Percentiles rank a stretch among this genome's conserved stretches.
Conservation (phyloP, 2,329 filamentous ascomycete genomes). For the Aureobasidium namibiae region DNA sequence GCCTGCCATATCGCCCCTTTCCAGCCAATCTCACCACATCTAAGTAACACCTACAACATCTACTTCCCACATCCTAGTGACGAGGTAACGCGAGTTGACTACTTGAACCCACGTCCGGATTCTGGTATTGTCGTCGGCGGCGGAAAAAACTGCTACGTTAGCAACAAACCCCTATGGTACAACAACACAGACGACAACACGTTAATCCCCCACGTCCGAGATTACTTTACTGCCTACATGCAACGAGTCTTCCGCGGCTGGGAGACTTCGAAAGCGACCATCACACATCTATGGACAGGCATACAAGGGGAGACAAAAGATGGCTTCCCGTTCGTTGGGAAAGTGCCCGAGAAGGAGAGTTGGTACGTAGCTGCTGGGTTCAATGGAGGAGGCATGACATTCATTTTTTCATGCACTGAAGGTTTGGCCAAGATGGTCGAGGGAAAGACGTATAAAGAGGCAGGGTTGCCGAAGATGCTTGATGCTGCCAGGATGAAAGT, state of each 20-base stretch:
- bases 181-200: conserved; percentile 50
- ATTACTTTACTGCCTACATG: conserved; percentile 38
- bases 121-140: conserved; percentile 57
- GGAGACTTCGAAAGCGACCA: conserved; percentile 25
- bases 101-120: conserved; percentile 35
- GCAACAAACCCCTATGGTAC: conserved; percentile 40
- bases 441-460: conserved; percentile 23
- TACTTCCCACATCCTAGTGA: conserved; percentile 52
- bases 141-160: conserved; percentile 37
- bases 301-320: conserved; percentile 47
- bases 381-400: conserved; percentile 47
- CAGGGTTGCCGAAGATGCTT: conserved; percentile 49
- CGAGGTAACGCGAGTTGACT: conserved; percentile 22
- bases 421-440: conserved; percentile 49
- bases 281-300: conserved; percentile 32
- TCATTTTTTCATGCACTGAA: conserved; percentile 43
- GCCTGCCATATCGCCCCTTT: conserved; percentile 18
- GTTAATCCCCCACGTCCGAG: conserved; percentile 42
- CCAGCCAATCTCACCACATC: conserved; percentile 17
- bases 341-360: conserved; percentile 34
- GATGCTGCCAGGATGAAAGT: conserved; percentile 27
- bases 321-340: conserved; percentile 39
- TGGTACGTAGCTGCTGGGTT: conserved; percentile 53
- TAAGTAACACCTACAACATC: conserved; percentile 45
- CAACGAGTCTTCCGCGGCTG: conserved; percentile 43